Conservation (phyloP, 257 asterid genomes). For the Petunia secreta region DNA sequence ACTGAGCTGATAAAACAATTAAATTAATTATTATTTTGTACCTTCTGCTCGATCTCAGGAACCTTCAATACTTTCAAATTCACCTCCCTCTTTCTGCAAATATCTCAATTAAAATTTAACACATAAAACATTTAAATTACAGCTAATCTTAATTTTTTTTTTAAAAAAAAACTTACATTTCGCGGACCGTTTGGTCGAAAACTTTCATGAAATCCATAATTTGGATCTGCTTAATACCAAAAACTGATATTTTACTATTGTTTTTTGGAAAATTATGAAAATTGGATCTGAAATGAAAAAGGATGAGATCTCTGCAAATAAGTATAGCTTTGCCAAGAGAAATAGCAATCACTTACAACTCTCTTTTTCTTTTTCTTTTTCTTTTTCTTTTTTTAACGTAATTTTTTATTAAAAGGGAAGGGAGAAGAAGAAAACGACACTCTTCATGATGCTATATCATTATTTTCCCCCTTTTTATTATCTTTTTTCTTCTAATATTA, state of each 20-base stretch:
- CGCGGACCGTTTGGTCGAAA: constrained; percentile 96
- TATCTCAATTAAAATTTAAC: not conserved
- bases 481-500: too few species aligned
- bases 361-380: not conserved
- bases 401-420: too few species aligned
- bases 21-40: constrained; percentile 23
- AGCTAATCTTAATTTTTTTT: not conserved
- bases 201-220: constrained; percentile 95
- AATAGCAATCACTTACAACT: not conserved
- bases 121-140: not conserved
- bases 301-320: constrained; percentile 15
- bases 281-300: not conserved
- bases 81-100: constrained; percentile 94
- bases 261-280: not conserved
- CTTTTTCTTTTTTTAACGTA: too few species aligned
- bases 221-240: constrained; percentile 52
- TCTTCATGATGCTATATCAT: too few species aligned
- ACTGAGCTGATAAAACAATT: not conserved
- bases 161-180: constrained; percentile 57
- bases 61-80: constrained; percentile 94
- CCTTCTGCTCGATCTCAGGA: constrained; percentile 98
- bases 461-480: too few species aligned
- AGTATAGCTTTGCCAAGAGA: not conserved
- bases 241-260: not conserved
- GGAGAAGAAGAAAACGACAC: too few species aligned